These are phyloP conservation scores for Acacia confusa DNA, from an alignment of 306 rosid genomes.

Conservation along the genomic window DNA sequence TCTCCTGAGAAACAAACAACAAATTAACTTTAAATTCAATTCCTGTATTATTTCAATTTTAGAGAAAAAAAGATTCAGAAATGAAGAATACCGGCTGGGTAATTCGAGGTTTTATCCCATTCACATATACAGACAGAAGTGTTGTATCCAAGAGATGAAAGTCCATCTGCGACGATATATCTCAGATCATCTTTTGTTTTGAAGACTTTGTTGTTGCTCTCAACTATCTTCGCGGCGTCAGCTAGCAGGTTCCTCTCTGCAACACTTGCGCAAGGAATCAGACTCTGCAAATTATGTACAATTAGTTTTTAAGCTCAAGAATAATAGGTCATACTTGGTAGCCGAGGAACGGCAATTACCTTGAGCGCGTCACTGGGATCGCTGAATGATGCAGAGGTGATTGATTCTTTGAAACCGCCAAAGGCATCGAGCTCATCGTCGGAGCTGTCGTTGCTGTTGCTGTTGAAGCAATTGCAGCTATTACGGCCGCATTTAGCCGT, in stretches of 20 bases:
- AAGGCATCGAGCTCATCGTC: constrained; percentile 81
- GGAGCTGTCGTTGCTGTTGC: constrained; percentile 75
- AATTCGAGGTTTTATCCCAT: constrained; percentile 74
- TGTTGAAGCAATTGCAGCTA: constrained; percentile 93
- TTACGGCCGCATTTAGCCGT: constrained; percentile 60
- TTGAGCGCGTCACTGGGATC: constrained; percentile 59
- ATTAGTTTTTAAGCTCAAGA: neutral
- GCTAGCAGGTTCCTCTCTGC: constrained; percentile 85
- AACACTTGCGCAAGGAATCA: constrained; percentile 72
- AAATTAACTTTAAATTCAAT: neutral
- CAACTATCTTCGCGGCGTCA: constrained; percentile 77
- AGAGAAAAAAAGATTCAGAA: neutral
- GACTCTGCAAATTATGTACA: constrained; percentile 44
- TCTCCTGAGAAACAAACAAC: constrained; percentile 56
- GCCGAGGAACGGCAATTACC: constrained; percentile 43
- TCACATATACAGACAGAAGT: constrained; percentile 78
- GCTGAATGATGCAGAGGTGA: constrained; percentile 56
- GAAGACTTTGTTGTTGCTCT: constrained; percentile 55
- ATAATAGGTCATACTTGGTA: neutral
- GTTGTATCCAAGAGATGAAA: constrained; percentile 71
- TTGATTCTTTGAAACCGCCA: constrained; percentile 54
- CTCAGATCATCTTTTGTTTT: constrained; percentile 74
- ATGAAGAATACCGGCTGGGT: constrained; percentile 68
- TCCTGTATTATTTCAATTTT: neutral
- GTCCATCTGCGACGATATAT: constrained; percentile 60